These are phyloP conservation scores for Microstegium vimineum DNA, from an alignment of 176 grass and related monocot genomes.

Conservation along the genomic window DNA sequence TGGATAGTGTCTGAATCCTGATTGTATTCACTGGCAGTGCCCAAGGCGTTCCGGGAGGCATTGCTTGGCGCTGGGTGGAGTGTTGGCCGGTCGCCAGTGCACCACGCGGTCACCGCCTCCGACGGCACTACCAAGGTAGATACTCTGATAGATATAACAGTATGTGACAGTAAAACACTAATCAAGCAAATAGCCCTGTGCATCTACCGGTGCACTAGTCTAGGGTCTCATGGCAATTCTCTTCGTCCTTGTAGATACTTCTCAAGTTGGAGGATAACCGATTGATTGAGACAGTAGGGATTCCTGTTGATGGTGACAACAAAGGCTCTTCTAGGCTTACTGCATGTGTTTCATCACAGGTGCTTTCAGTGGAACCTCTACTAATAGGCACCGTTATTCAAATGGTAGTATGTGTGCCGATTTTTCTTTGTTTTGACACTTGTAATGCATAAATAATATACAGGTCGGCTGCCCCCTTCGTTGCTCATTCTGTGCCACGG, in stretches of 20 bases:
- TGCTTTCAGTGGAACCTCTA: neutral
- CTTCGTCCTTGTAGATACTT: constrained; percentile 60
- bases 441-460: neutral
- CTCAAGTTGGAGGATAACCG: constrained; percentile 93
- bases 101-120: constrained; percentile 60
- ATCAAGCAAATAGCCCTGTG: neutral
- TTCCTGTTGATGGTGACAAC: constrained; percentile 67
- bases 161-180: neutral
- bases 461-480: constrained; percentile 91
- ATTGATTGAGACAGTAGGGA: constrained; percentile 88
- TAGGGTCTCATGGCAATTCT: neutral
- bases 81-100: constrained; percentile 71
- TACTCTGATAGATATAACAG: too few species aligned
- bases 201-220: neutral
- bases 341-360: constrained; percentile 92
- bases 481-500: constrained; percentile 87
- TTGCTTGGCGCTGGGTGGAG: constrained; percentile 65
- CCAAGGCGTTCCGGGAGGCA: constrained; percentile 71
- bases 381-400: neutral
- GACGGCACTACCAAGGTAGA: constrained; percentile 83
- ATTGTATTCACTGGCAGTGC: constrained; percentile 39
- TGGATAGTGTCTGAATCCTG: too few species aligned
- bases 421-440: neutral
- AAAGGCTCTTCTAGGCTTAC: constrained; percentile 69
- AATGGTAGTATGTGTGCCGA: neutral